Conservation (phyloP, 441 rosid genomes). For the Mallotus repandus region DNA sequence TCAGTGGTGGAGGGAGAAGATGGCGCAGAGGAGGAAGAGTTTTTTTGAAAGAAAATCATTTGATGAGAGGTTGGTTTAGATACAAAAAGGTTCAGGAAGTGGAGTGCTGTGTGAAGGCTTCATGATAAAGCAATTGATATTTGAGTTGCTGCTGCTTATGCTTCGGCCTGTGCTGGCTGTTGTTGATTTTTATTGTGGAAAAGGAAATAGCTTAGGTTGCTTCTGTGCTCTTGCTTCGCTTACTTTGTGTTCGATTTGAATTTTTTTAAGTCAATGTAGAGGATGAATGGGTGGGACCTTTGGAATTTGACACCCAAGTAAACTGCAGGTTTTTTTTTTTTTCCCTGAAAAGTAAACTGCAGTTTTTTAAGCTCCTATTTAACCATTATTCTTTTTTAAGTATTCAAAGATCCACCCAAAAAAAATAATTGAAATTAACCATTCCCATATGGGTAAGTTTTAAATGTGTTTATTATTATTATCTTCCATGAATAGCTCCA, state of each 20-base stretch:
- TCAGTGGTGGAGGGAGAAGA: slow-evolving; percentile 17
- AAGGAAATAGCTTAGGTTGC: slow-evolving; percentile 24
- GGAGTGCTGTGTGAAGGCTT: slow-evolving; percentile 1
- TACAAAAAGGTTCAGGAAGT: too few species aligned
- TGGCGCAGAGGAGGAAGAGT: slow-evolving; percentile 18
- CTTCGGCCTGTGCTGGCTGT: background rate
- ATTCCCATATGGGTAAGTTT: too few species aligned
- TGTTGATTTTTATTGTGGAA: background rate
- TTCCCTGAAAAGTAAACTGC: too few species aligned
- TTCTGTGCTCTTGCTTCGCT: slow-evolving; percentile 33
- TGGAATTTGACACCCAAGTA: background rate
- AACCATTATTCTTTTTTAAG: too few species aligned
- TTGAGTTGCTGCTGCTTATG: too few species aligned
- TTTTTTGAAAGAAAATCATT: slow-evolving; percentile 29
- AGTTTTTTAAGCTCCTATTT: too few species aligned
- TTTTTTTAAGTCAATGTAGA: slow-evolving; percentile 23
- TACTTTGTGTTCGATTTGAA: slow-evolving; percentile 10
- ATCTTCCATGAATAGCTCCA: too few species aligned
- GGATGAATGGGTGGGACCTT: background rate
- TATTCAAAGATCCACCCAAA: too few species aligned
- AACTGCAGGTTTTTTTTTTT: too few species aligned
- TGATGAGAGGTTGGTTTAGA: background rate
- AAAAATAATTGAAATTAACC: too few species aligned
- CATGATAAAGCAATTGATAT: slow-evolving; percentile 23
- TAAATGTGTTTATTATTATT: too few species aligned